Conservation (phyloP, 2,329 filamentous ascomycete species). For the Fusarium sarcochroum region DNA sequence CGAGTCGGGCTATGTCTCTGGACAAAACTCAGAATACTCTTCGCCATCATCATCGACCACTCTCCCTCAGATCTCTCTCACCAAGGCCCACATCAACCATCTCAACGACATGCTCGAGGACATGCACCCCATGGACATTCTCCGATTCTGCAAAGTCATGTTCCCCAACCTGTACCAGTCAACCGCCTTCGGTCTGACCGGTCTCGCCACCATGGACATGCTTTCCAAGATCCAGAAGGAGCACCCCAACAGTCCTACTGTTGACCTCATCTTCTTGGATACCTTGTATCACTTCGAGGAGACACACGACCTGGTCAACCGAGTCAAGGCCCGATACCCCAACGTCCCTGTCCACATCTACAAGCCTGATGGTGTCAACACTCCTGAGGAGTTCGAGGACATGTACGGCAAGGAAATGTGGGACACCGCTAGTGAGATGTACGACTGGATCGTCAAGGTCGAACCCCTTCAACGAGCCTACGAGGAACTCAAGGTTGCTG, state of each 20-base stretch:
- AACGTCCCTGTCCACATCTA: conserved; percentile 87
- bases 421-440: conserved; percentile 88
- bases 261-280: conserved; percentile 85
- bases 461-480: conserved; percentile 96
- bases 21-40: conserved; percentile 57
- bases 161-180: conserved; percentile 92
- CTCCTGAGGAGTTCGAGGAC: conserved; percentile 81
- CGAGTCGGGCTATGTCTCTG: conserved; percentile 90
- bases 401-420: conserved; percentile 88
- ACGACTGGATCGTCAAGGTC: conserved; percentile 98
- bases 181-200: conserved; percentile 85
- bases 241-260: conserved; percentile 70
- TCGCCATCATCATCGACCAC: conserved; percentile 52
- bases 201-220: conserved; percentile 88
- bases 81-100: conserved; percentile 87
- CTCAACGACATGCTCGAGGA: conserved; percentile 91
- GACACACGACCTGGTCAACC: conserved; percentile 80
- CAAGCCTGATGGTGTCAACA: conserved; percentile 84
- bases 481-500: conserved; percentile 86
- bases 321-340: conserved; percentile 82
- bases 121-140: conserved; percentile 90
- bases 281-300: conserved; percentile 87
- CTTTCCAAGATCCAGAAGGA: conserved; percentile 79
- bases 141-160: conserved; percentile 91
- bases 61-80: conserved; percentile 86